A percentile compares a stretch with the other conserved stretches of the same genome.
Evolutionary conservation across 2,329 filamentous ascomycete genomes (phyloP).

Genomic region (Byssochlamys sp.): DNA sequence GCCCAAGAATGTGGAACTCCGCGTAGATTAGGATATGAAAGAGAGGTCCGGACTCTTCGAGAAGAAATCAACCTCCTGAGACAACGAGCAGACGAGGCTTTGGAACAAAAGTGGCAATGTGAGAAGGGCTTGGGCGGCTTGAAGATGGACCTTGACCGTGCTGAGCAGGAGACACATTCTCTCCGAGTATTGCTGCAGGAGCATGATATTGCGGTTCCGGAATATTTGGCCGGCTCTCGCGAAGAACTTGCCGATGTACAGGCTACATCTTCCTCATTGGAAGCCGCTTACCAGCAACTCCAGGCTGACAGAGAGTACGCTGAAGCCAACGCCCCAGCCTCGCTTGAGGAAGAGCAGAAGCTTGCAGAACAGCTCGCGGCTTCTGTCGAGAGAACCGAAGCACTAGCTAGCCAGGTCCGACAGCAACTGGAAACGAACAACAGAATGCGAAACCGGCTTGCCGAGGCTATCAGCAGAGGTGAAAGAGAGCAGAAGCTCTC

Average conservation of each 20-base stretch:
- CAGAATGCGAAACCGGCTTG: slow-evolving; percentile 63
- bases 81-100: slow-evolving; percentile 78
- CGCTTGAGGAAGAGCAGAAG: slow-evolving; percentile 59
- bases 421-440: slow-evolving; percentile 71
- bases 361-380: slow-evolving; percentile 61
- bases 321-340: slow-evolving; percentile 60
- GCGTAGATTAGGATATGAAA: slow-evolving; percentile 68
- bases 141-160: slow-evolving; percentile 93
- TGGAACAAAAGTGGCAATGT: slow-evolving; percentile 92
- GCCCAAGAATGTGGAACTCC: slow-evolving; percentile 57
- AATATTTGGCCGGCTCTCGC: slow-evolving; percentile 42
- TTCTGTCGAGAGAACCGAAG: slow-evolving; percentile 68
- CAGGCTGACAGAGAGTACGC: slow-evolving; percentile 58
- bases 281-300: slow-evolving; percentile 64
- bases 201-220: slow-evolving; percentile 68
- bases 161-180: slow-evolving; percentile 83
- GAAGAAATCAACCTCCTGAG: slow-evolving; percentile 77
- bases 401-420: slow-evolving; percentile 68
- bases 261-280: slow-evolving; percentile 61
- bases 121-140: slow-evolving; percentile 80
- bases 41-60: slow-evolving; percentile 68
- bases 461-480: slow-evolving; percentile 69
- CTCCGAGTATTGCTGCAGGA: slow-evolving; percentile 68
- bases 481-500: slow-evolving; percentile 75
- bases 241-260: slow-evolving; percentile 38